phyloP scores from a whole-genome alignment of 371 early-diverging fungal species.

The Circinella umbellata region DNA sequence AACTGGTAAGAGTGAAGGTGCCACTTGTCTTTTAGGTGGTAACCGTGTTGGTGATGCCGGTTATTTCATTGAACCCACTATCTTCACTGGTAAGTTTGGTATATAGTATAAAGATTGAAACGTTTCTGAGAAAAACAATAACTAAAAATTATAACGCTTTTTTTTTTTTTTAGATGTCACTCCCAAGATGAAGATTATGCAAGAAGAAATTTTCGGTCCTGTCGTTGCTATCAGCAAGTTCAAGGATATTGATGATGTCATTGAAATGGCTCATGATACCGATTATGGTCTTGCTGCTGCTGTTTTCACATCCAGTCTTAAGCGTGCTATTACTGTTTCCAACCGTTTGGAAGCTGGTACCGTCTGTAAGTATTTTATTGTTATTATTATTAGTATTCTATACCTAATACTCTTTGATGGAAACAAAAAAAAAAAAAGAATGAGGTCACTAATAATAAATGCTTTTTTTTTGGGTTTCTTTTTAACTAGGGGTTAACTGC shows the following conservation, averaged over 20 bases:
- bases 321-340: conserved; percentile 70
- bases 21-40: conserved; percentile 53
- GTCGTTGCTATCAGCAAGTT: conserved; percentile 78
- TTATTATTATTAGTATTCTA: not conserved
- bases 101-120: not conserved
- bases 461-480: not conserved
- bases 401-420: no score
- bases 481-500: conserved; percentile 22
- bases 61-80: conserved; percentile 58
- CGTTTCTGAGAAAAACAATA: not conserved
- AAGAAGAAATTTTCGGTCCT: conserved; percentile 88
- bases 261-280: conserved; percentile 74
- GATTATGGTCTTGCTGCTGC: conserved; percentile 84
- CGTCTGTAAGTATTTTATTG: conserved; percentile 17
- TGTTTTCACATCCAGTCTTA: conserved; percentile 77
- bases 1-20: conserved; percentile 53
- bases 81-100: conserved; percentile 35
- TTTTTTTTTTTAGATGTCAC: conserved; percentile 17
- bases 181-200: conserved; percentile 66
- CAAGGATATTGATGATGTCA: conserved; percentile 69
- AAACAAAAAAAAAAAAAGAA: not conserved
- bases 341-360: conserved; percentile 42
- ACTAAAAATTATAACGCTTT: no score
- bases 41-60: conserved; percentile 53
- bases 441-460: no score